Conservation (phyloP, 208 protist genomes). For the Phytomonas serpens region DNA sequence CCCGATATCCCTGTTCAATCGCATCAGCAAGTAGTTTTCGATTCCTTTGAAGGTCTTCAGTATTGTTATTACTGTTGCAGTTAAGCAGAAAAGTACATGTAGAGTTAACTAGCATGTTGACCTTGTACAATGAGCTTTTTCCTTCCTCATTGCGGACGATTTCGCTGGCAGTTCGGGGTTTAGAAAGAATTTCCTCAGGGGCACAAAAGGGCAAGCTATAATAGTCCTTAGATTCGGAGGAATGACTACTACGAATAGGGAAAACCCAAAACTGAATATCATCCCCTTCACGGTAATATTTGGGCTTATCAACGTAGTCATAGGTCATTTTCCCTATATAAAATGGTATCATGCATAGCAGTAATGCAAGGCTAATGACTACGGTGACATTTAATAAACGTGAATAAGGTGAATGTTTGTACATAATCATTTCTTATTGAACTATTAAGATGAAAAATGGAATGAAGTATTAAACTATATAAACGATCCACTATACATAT, state of each 20-base stretch:
- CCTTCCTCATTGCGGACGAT: constrained; percentile 75
- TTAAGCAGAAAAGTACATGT: constrained; percentile 28
- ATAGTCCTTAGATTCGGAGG: constrained; percentile 30
- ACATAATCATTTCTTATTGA: constrained; percentile 4
- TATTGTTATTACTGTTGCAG: constrained; percentile 36
- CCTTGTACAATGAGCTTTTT: constrained; percentile 62
- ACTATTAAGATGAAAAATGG: background rate
- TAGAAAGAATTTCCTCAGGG: constrained; percentile 17
- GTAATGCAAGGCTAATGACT: background rate
- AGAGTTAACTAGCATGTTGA: constrained; percentile 36
- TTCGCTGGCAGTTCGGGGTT: constrained; percentile 56
- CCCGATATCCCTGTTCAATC: constrained; percentile 74
- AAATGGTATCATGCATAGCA: background rate
- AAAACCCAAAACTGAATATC: constrained; percentile 51
- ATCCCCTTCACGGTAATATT: constrained; percentile 37
- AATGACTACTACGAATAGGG: constrained; percentile 35
- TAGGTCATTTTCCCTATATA: constrained; percentile 1
- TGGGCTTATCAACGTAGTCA: constrained; percentile 18
- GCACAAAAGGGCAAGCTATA: constrained; percentile 63
- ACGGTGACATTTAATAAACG: background rate
- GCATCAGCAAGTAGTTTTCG: constrained; percentile 23
- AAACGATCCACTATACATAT: constrained; percentile 1
- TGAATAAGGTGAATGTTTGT: background rate
- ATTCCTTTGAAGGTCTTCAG: constrained; percentile 16
- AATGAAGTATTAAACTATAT: background rate